A percentile compares a stretch with the other conserved stretches of the same genome.
Evolutionary conservation across 2,329 filamentous ascomycete species (phyloP).

Genomic region (Clonostachys byssicola): DNA sequence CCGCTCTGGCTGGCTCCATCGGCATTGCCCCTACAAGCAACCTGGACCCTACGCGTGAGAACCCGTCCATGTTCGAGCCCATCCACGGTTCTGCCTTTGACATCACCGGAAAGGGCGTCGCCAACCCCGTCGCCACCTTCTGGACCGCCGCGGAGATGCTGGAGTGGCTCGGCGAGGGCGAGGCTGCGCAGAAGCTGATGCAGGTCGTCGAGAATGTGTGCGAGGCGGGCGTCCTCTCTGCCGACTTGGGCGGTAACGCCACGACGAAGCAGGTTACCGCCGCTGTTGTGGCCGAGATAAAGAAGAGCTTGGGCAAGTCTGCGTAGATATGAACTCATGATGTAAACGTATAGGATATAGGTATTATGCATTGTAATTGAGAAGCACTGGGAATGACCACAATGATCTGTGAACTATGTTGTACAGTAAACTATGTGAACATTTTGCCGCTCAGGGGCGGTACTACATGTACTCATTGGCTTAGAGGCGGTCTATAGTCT

Average conservation of each 20-base stretch:
- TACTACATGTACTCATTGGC: too few species aligned
- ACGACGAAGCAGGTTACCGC: conserved; percentile 27
- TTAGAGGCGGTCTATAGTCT: too few species aligned
- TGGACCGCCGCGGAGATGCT: conserved; percentile 58
- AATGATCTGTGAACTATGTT: too few species aligned
- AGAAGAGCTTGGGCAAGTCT: too few species aligned
- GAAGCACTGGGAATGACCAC: too few species aligned
- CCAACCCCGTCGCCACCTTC: conserved; percentile 55
- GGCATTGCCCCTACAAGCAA: conserved; percentile 70
- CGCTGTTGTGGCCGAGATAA: conserved; percentile 18
- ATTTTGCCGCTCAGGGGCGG: too few species aligned
- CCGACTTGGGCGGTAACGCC: conserved; percentile 44
- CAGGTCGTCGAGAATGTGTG: conserved; percentile 47
- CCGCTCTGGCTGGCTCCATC: conserved; percentile 65
- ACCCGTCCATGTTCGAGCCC: conserved; percentile 58
- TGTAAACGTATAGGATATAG: too few species aligned
- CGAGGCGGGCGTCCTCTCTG: conserved; percentile 44
- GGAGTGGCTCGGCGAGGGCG: conserved; percentile 49
- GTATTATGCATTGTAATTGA: too few species aligned
- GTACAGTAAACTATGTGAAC: too few species aligned
- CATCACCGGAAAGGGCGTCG: conserved; percentile 51
- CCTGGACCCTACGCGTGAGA: conserved; percentile 53
- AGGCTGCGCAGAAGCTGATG: conserved; percentile 43
- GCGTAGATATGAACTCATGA: too few species aligned
- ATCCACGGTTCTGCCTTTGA: conserved; percentile 57